Conservation (phyloP, 1,284 basidiomycete genomes). For the Ceratorhiza oryzae-sativae region DNA sequence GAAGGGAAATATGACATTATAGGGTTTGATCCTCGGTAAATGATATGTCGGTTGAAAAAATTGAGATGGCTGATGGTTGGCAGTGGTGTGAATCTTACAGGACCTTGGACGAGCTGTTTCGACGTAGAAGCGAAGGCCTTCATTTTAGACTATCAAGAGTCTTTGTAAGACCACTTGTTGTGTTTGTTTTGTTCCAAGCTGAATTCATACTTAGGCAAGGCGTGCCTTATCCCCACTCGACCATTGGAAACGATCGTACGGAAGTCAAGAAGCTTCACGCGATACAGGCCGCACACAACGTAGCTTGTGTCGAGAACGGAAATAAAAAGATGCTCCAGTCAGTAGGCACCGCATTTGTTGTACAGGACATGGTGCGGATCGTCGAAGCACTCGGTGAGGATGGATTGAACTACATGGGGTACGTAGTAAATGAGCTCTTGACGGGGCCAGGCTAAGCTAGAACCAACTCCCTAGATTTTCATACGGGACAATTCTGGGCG, state of each 20-base stretch:
- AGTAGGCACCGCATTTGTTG: slow-evolving; percentile 44
- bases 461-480: slow-evolving; percentile 9
- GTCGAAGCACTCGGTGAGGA: slow-evolving; percentile 45
- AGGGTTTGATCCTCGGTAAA: slow-evolving; percentile 32
- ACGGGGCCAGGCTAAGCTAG: neutral
- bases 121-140: slow-evolving; percentile 17
- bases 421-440: neutral
- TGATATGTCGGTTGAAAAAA: neutral
- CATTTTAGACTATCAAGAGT: neutral
- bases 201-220: neutral
- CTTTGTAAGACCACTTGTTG: neutral
- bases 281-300: neutral
- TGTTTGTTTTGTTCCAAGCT: neutral
- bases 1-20: slow-evolving; percentile 43
- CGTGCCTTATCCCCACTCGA: neutral
- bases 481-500: slow-evolving; percentile 47
- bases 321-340: slow-evolving; percentile 40
- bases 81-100: slow-evolving; percentile 16
- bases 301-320: slow-evolving; percentile 42
- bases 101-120: slow-evolving; percentile 21
- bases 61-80: neutral
- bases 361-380: slow-evolving; percentile 46
- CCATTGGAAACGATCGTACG: neutral
- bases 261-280: neutral
- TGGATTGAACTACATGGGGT: slow-evolving; percentile 47